These are phyloP conservation scores for Cruciata laevipes DNA, from an alignment of 257 asterid species.

Conservation along the genomic window DNA sequence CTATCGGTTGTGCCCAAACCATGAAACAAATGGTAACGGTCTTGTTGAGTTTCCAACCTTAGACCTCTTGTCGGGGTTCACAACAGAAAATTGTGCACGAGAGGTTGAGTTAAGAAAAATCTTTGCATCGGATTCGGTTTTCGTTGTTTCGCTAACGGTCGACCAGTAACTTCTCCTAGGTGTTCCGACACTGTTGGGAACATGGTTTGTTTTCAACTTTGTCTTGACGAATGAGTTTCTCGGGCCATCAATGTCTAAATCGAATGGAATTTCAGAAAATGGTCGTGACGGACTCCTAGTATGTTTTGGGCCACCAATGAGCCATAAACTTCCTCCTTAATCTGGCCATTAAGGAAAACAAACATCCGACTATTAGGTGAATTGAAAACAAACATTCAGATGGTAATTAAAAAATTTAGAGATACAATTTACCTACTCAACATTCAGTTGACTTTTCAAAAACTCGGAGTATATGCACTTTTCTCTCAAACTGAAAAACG, in stretches of 20 bases:
- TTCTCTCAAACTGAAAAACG: too few species aligned
- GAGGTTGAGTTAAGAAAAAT: conserved; percentile 31
- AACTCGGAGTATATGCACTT: too few species aligned
- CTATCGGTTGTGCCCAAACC: conserved; percentile 33
- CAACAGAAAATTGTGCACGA: conserved; percentile 37
- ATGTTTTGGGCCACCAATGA: conserved; percentile 49
- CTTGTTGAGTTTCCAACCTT: conserved; percentile 45
- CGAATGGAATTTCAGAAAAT: conserved; percentile 56
- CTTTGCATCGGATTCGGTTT: conserved; percentile 40
- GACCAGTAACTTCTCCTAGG: conserved; percentile 65
- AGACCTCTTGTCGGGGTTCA: conserved; percentile 52
- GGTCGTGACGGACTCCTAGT: conserved; percentile 57
- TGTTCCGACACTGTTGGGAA: background rate
- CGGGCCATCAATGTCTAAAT: conserved; percentile 57
- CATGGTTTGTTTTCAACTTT: conserved; percentile 26
- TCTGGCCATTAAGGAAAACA: too few species aligned
- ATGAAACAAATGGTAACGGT: conserved; percentile 45
- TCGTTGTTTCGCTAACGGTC: conserved; percentile 38
- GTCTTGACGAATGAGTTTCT: conserved; percentile 49
- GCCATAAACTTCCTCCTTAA: conserved; percentile 29
- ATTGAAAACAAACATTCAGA: too few species aligned
- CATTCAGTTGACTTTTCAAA: too few species aligned
- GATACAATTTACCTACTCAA: too few species aligned
- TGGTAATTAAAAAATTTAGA: too few species aligned
- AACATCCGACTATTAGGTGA: too few species aligned